Evolutionary conservation across 345 rosid genomes (phyloP).

Genomic region (Hirschfeldia incana): DNA sequence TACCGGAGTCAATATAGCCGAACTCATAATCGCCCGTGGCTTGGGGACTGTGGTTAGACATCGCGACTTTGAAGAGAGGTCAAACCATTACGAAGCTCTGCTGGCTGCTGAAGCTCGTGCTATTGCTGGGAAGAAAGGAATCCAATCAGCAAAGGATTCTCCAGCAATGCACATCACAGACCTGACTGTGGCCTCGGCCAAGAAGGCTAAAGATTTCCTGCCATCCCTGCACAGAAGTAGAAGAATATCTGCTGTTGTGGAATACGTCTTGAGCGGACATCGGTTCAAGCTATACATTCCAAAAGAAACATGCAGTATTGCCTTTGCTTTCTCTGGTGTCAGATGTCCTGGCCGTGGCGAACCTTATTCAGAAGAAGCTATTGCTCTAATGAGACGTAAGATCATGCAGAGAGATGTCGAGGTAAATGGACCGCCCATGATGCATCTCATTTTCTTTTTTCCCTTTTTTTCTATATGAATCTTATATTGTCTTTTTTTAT

Average conservation of each 20-base stretch:
- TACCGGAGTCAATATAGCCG: constrained; percentile 69
- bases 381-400: constrained; percentile 85
- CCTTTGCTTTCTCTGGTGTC: constrained; percentile 96
- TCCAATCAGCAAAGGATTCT: constrained; percentile 79
- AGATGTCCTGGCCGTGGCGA: constrained; percentile 96
- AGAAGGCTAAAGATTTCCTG: constrained; percentile 88
- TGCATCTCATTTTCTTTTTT: neutral
- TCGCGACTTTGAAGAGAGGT: constrained; percentile 96
- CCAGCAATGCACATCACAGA: constrained; percentile 80
- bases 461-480: neutral
- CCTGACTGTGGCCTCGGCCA: constrained; percentile 66
- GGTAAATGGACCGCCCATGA: constrained; percentile 39
- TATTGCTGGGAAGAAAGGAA: constrained; percentile 65
- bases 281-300: constrained; percentile 93
- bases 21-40: constrained; percentile 80
- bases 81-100: constrained; percentile 85
- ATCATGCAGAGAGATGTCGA: constrained; percentile 98
- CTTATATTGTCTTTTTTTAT: constrained; percentile 22
- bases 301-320: constrained; percentile 92
- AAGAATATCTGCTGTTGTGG: constrained; percentile 81
- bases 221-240: constrained; percentile 75
- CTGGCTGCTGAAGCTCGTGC: constrained; percentile 96
- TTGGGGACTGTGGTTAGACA: constrained; percentile 76
- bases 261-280: constrained; percentile 95
- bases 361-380: constrained; percentile 91